phyloP scores from a whole-genome alignment of 2,329 filamentous ascomycete species.

The Rachicladosporium sp. region DNA sequence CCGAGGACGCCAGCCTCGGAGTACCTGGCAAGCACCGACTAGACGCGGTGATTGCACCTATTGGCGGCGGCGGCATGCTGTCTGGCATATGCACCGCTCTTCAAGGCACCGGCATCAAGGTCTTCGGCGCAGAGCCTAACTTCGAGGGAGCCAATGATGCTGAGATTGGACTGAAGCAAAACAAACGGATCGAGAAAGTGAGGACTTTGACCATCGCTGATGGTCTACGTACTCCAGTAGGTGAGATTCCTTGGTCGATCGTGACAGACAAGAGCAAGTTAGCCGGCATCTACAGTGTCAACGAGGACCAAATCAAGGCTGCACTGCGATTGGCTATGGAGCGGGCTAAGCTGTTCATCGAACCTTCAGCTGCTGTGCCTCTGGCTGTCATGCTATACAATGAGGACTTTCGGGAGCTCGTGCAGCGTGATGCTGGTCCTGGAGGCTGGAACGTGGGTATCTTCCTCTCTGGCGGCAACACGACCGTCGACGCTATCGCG shows the following conservation, averaged over 20 bases:
- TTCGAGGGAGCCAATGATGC: conserved; percentile 74
- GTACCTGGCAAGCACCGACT: conserved; percentile 11
- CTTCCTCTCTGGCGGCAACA: conserved; percentile 49
- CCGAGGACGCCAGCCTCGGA: conserved; percentile 16
- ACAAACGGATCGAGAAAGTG: conserved; percentile 52
- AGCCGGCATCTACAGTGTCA: conserved; percentile 55
- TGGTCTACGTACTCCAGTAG: conserved; percentile 71
- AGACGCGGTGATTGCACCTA: conserved; percentile 56
- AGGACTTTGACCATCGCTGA: conserved; percentile 71
- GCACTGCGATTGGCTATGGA: conserved; percentile 68
- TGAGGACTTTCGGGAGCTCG: conserved; percentile 61
- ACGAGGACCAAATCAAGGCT: conserved; percentile 66
- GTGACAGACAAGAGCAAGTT: conserved; percentile 60
- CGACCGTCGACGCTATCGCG: conserved; percentile 45
- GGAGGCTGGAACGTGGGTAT: conserved; percentile 58
- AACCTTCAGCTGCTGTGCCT: conserved; percentile 71
- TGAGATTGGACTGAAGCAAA: conserved; percentile 52
- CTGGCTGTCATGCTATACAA: conserved; percentile 71
- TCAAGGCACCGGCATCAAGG: conserved; percentile 53
- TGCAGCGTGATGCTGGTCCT: conserved; percentile 56
- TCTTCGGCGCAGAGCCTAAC: conserved; percentile 75
- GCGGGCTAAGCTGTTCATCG: conserved; percentile 76
- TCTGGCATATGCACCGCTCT: conserved; percentile 66
- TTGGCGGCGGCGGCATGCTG: conserved; percentile 81
- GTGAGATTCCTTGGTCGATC: conserved; percentile 59